Base-by-base conservation (phyloP, 768 basidiomycete genomes). In the Boletus eberwhitei region DNA sequence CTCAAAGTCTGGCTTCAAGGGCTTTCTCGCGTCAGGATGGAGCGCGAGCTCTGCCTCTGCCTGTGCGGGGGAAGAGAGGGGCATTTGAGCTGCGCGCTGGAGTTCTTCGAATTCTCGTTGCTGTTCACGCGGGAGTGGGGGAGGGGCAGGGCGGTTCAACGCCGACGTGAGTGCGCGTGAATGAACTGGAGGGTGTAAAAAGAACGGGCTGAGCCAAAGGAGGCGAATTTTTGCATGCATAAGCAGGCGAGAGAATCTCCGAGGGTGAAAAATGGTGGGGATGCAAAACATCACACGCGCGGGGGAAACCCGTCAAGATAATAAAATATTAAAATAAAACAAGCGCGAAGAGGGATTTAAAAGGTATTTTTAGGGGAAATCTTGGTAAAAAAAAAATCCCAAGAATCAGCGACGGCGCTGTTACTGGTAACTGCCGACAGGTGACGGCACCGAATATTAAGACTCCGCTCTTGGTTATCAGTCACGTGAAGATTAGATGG, bases 101-200 rank as follows among this genome's bases (percentile, higher is more conserved):
- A 93, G 85, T n/a, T 85, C 79, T 66, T 96, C 91, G 54, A 95
- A 95, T 70, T 94, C 90, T 50, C 82, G 83, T 66, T 96, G 93
- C 53, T 90, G 80, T 24, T 82, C 78, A 2, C 75, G 75, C 2
- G 93, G 88, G 14, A 96, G 81, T 0, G 88, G 80, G 2, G 87
- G 88, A 0, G 93, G 93, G 0, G 83, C 73, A 0, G 93, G 92
- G 0, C 83, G 78, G 48, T 75, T 77, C 26, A 86, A 66, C 0
- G 63, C 70, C 9, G 79, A 64, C 13, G 70, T 59, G 43, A 64
- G 55, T 29, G 67, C 61, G 14, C 60, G 61, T 19, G 52, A 17
- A 0, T 6, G 32, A 14, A n/a, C n/a, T n/a, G n/a, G n/a, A n/a
- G n/a, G n/a, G n/a, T n/a, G n/a, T n/a, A 52, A 3, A 6, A 42